Evolutionary conservation across 225 moss, liverwort and hornwort species (phyloP), one percentile per base, ranked within the genome.

Genomic region (Rhytidiadelphus loreus): DNA sequence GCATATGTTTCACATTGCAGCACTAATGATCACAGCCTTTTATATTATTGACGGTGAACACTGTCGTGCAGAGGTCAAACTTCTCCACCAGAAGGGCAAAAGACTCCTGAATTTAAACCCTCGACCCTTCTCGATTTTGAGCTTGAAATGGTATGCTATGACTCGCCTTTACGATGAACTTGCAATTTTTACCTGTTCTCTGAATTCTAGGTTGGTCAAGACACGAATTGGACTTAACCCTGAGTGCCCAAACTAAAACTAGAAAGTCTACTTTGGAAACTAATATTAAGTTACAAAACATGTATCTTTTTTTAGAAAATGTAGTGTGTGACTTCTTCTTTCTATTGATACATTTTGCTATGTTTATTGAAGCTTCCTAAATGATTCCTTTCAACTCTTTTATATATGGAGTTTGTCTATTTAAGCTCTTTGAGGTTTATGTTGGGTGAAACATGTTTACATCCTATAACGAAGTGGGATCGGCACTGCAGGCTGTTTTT

Each of bases 61-160:
- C 23, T 35, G 43, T 62, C 56, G 85, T 87, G 90, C 93, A 98
- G 98, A 90, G 98, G 98, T 85, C 98, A 97, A 90, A 95, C 94
- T 81, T 88, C 91, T 75, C 98, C 96, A 44, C 95, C 95, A 86
- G 90, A 90, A 80, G 98, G 97, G 85, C 93, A 95, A 63, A 87
- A 89, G 60, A 56, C 74, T 73, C 97, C 97, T 55, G 94, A 87
- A 52, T 98, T 95, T 77, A 96, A 95, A 90, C 82, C 97, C 68
- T 96, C 98, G 62, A 85, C 92, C 65, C 89, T 91, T 79, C 88
- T 97, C 46, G 98, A 98, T 90, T 95, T 98, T 71, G 97, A 98
- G 88, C 94, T 98, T 85, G 98, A 98, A 91, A 93, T 97, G 98
- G 98, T 97, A 84, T 83, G 91, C 84, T 33, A 3, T 71, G 53